A percentile compares a stretch with the other conserved stretches of the same genome.
Conservation (phyloP, 31 red algal genomes). For the Odonthalia washingtoniensis region DNA sequence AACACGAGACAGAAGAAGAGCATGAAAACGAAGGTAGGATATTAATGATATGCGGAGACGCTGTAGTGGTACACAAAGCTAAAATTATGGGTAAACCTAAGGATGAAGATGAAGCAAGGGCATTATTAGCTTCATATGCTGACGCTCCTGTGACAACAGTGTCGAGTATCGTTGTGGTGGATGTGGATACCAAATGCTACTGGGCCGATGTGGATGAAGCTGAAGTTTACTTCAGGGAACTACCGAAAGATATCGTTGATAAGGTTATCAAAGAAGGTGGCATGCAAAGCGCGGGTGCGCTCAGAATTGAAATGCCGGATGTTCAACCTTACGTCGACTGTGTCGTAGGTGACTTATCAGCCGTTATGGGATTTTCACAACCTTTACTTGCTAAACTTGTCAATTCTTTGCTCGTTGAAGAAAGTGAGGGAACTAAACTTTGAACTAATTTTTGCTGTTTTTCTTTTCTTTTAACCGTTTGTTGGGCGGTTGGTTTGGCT, state of each 20-base stretch:
- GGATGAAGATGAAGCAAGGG: constrained; percentile 69
- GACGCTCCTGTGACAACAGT: constrained; percentile 90
- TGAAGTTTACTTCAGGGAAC: constrained; percentile 92
- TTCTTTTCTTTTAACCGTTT: too few species aligned
- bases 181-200: constrained; percentile 57
- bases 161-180: constrained; percentile 77
- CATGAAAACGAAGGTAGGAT: constrained; percentile 26
- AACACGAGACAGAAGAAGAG: too few species aligned
- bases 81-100: constrained; percentile 86
- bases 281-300: constrained; percentile 85
- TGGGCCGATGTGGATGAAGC: constrained; percentile 86
- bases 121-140: constrained; percentile 71
- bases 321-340: constrained; percentile 84
- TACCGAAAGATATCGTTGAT: constrained; percentile 82
- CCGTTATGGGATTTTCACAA: constrained; percentile 94
- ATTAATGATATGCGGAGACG: constrained; percentile 89
- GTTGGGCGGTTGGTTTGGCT: too few species aligned
- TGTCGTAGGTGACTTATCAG: constrained; percentile 76
- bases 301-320: constrained; percentile 89
- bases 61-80: constrained; percentile 90
- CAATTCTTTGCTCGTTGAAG: too few species aligned
- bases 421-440: too few species aligned
- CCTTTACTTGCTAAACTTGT: constrained; percentile 38
- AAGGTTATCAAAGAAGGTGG: constrained; percentile 76
- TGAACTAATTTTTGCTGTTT: too few species aligned